Evolutionary conservation across 2,329 filamentous ascomycete species (phyloP), one percentile per base, ranked within the genome.

Genomic region (Monosporascus sp.): DNA sequence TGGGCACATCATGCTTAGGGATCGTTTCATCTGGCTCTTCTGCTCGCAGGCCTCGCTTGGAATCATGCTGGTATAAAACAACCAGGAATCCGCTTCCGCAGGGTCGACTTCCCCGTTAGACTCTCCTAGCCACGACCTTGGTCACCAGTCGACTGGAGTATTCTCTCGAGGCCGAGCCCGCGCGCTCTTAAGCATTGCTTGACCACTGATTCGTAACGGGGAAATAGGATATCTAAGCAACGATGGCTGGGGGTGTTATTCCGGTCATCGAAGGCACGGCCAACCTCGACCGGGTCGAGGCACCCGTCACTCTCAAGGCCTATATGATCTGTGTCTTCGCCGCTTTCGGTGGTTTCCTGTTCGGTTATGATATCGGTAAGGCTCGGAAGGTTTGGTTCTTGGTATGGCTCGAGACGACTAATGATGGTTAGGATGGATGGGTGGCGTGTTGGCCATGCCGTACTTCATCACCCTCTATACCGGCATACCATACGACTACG

Each of bases 331-430:
- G 85, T 70, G 85, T 83, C 59, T 88, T 88, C 59, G 85, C 85
- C 56, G 83, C 85, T 36, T 87, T 88, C 56, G 85, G 85, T 64
- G 85, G 83, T 70, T 87, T 90, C 72, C 87, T 90, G 75, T 88
- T 90, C 72, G 88, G 88, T 49, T 91, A 88, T 71, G 88, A 91
- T 65, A 88, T 86, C 43, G 88, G 87, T 61, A 59, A 62, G 63
- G n/a, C 14, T n/a, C n/a, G 22, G 17, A 16, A 46, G 22, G 24
- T 22, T 26, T 5, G 20, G 24, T 20, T 19, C 22, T 20, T 16
- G 20, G n/a, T 26, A 76, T 65, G 77, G 80, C 55, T 77, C 76
- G 43, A 14, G 43, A 46, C n/a, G 24, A 46, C 53, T 59, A 48
- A 56, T 43, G 26, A 41, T 47, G 19, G 53, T 17, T 52, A 64